phyloP scores from a whole-genome alignment of 495 filamentous ascomycete species.

The Penicillium robsamsonii region DNA sequence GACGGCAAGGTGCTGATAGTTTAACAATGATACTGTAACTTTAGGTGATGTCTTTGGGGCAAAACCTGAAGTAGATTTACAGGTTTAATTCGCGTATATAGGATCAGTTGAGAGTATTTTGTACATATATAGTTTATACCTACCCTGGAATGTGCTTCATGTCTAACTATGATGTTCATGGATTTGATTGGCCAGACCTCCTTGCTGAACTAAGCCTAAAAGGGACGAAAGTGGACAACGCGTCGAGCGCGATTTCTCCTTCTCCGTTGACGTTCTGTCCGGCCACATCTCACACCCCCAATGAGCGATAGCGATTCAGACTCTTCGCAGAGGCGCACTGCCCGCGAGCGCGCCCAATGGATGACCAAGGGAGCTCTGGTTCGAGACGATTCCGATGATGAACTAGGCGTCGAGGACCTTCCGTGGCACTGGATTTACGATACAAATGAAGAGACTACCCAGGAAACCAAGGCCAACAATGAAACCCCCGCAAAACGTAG shows the following conservation, averaged over 20 bases:
- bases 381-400: slow-evolving; percentile 89
- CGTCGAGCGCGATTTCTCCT: slow-evolving; percentile 26
- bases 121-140: neutral
- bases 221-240: slow-evolving; percentile 43
- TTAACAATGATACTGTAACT: too few relatives aligned
- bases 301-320: slow-evolving; percentile 20
- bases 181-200: slow-evolving; percentile 15
- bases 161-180: neutral
- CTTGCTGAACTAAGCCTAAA: slow-evolving; percentile 28
- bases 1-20: too few relatives aligned
- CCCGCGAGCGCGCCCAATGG: slow-evolving; percentile 53
- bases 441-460: slow-evolving; percentile 26
- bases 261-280: slow-evolving; percentile 9
- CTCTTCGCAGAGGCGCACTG: slow-evolving; percentile 20
- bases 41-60: too few relatives aligned
- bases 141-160: neutral
- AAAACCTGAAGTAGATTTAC: too few relatives aligned
- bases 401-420: slow-evolving; percentile 76
- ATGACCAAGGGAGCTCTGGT: slow-evolving; percentile 64
- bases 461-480: slow-evolving; percentile 21
- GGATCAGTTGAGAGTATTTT: too few relatives aligned
- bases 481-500: slow-evolving; percentile 28
- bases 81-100: too few relatives aligned
- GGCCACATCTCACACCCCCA: slow-evolving; percentile 1
- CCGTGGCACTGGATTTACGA: slow-evolving; percentile 95